Conservation (phyloP, 1,284 basidiomycete species). For the Ganoderma lucidum region DNA sequence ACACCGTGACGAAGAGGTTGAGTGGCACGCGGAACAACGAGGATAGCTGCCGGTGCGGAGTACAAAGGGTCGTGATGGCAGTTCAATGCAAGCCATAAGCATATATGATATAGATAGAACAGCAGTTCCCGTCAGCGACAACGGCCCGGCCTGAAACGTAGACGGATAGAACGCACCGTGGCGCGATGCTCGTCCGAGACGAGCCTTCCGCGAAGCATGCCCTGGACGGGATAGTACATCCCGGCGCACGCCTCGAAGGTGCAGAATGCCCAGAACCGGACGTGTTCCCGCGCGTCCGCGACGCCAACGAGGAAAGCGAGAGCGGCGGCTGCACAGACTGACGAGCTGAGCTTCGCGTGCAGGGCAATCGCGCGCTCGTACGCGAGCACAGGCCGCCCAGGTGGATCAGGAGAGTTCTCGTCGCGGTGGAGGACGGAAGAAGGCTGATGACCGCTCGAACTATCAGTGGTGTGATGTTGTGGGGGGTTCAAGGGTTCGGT, state of each 20-base stretch:
- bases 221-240: conserved; percentile 81
- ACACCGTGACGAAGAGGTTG: conserved; percentile 77
- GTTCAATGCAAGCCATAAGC: background rate
- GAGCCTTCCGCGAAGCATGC: conserved; percentile 73
- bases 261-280: conserved; percentile 78
- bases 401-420: background rate
- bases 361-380: conserved; percentile 56
- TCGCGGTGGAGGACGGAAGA: background rate
- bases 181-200: conserved; percentile 79
- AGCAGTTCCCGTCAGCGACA: background rate
- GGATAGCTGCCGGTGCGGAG: conserved; percentile 55
- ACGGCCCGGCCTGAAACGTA: background rate
- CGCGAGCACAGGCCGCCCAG: background rate
- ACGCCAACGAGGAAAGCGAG: conserved; percentile 64
- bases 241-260: conserved; percentile 79
- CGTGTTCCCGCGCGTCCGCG: conserved; percentile 52
- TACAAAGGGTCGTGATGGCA: background rate
- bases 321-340: conserved; percentile 66
- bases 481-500: background rate
- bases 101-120: background rate
- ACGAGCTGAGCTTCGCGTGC: conserved; percentile 72
- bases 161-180: conserved; percentile 55
- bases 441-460: background rate
- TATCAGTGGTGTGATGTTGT: conserved; percentile 18
- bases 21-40: conserved; percentile 79